These are phyloP conservation scores for Xylariaceae sp. DNA, from an alignment of 2,329 filamentous ascomycete species.

Conservation along the genomic window DNA sequence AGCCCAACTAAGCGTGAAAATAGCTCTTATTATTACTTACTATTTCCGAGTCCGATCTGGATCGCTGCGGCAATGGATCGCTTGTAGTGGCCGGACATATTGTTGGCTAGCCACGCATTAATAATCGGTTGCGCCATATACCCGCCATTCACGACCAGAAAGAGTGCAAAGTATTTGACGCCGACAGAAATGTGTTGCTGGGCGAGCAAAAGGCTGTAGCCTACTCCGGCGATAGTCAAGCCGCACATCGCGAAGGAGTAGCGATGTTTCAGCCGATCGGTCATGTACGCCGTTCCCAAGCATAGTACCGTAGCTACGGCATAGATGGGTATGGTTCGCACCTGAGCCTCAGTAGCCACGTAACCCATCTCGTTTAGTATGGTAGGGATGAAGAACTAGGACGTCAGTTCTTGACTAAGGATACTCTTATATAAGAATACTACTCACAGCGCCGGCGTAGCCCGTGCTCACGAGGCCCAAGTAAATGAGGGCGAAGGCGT, in stretches of 20 bases:
- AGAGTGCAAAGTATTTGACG: slow-evolving; percentile 61
- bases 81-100: slow-evolving; percentile 65
- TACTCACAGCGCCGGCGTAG: slow-evolving; percentile 45
- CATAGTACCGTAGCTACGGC: slow-evolving; percentile 43
- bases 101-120: slow-evolving; percentile 64
- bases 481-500: slow-evolving; percentile 10
- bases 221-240: slow-evolving; percentile 56
- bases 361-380: slow-evolving; percentile 48
- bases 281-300: slow-evolving; percentile 49
- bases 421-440: background rate
- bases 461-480: slow-evolving; percentile 52
- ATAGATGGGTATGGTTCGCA: slow-evolving; percentile 48
- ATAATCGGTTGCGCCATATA: slow-evolving; percentile 62
- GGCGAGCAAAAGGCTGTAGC: slow-evolving; percentile 62
- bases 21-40: background rate
- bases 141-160: slow-evolving; percentile 59
- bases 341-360: slow-evolving; percentile 43
- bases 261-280: slow-evolving; percentile 58
- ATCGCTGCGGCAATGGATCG: slow-evolving; percentile 59
- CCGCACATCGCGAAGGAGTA: slow-evolving; percentile 61
- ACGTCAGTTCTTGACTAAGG: background rate
- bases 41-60: slow-evolving; percentile 58
- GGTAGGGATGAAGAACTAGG: slow-evolving; percentile 46
- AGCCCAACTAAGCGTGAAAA: too few species aligned
- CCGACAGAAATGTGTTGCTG: slow-evolving; percentile 54